Conservation (phyloP, 129 eudicot genomes). For the Pulicaria dysenterica region DNA sequence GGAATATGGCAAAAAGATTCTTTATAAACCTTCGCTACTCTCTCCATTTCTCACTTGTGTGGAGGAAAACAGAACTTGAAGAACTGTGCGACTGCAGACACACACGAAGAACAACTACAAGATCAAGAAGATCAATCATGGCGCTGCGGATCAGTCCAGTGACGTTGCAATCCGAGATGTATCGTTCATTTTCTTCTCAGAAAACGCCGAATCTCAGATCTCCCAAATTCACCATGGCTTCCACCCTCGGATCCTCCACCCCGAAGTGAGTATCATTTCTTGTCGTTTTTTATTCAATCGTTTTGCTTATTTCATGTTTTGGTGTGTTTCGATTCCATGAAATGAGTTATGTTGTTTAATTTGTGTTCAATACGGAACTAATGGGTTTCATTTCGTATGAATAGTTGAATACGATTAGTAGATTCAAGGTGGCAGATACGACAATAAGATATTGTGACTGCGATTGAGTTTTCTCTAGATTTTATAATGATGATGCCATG, state of each 20-base stretch:
- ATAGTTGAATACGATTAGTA: constrained; percentile 27
- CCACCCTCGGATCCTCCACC: constrained; percentile 60
- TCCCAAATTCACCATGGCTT: constrained; percentile 77
- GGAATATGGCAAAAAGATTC: constrained; percentile 17
- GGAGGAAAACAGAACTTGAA: constrained; percentile 51
- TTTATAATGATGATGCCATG: background rate
- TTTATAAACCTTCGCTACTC: constrained; percentile 34
- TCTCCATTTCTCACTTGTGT: constrained; percentile 44
- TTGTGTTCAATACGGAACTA: constrained; percentile 13
- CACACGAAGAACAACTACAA: constrained; percentile 10
- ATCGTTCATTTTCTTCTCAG: constrained; percentile 51
- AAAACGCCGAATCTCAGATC: constrained; percentile 55
- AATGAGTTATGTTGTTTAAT: constrained; percentile 17
- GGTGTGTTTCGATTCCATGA: constrained; percentile 15
- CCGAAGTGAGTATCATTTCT: constrained; percentile 44
- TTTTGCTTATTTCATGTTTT: background rate
- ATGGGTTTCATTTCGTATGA: background rate
- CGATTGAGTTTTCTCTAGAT: constrained; percentile 19
- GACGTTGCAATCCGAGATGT: constrained; percentile 51
- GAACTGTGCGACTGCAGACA: constrained; percentile 17
- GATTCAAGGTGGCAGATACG: constrained; percentile 12
- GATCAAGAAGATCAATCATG: constrained; percentile 35
- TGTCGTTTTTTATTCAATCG: constrained; percentile 16
- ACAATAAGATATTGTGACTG: constrained; percentile 21
- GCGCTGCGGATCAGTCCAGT: constrained; percentile 63